A percentile compares a stretch with the other conserved stretches of the same genome.
Evolutionary conservation across 2,329 filamentous ascomycete species (phyloP).

Genomic region (Albifimbria verrucaria): DNA sequence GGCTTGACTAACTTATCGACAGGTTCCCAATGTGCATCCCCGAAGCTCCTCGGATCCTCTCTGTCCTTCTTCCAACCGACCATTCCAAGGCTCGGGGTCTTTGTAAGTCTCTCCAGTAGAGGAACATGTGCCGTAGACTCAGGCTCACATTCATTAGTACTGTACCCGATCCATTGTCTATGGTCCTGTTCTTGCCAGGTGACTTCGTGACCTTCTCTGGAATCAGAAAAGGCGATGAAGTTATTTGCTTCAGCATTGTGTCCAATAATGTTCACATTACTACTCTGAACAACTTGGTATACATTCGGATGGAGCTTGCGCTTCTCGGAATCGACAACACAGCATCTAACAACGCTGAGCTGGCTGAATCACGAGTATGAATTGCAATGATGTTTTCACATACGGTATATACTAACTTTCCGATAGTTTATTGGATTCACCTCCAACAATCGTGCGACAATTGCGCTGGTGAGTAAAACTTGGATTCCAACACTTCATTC

Average conservation of each 20-base stretch:
- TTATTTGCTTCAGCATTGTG: constrained; percentile 32
- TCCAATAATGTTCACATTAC: constrained; percentile 33
- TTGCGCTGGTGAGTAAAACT: constrained; percentile 17
- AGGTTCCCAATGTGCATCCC: constrained; percentile 49
- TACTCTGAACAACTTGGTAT: constrained; percentile 27
- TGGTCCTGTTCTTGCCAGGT: constrained; percentile 32
- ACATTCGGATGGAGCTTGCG: constrained; percentile 31
- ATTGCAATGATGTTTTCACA: background rate
- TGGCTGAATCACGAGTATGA: constrained; percentile 31
- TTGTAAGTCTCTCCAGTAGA: constrained; percentile 15
- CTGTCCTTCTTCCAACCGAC: constrained; percentile 30
- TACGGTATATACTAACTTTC: background rate
- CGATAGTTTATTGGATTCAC: constrained; percentile 28
- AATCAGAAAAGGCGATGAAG: constrained; percentile 24
- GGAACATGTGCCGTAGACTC: background rate
- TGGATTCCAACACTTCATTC: background rate
- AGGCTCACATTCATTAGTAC: constrained; percentile 15
- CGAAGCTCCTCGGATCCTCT: constrained; percentile 33
- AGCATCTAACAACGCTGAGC: constrained; percentile 27
- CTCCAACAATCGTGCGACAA: constrained; percentile 28
- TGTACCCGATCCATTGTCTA: constrained; percentile 30
- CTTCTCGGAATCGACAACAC: constrained; percentile 31
- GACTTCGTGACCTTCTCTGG: constrained; percentile 33
- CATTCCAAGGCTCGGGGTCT: constrained; percentile 26
- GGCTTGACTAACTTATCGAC: background rate